Evolutionary conservation across 441 rosid genomes (phyloP), one percentile per base, ranked within the genome.

Genomic region (Bocquillonia castaneifolia): DNA sequence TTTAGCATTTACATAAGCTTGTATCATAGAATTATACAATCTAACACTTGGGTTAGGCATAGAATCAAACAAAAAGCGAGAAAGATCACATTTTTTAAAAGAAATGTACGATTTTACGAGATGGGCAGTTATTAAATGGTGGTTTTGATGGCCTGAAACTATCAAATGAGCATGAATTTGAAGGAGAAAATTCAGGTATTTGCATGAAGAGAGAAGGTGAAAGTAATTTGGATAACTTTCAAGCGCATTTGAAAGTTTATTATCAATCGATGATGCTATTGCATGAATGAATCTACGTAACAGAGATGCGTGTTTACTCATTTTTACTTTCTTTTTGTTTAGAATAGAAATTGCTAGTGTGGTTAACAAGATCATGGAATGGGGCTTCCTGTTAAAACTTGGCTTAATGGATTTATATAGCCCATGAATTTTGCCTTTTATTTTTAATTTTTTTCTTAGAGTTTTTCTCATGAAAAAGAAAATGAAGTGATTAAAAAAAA

Each of bases 131-230:
- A 83, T 81, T 18, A 78, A 64, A 72, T 85, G 82, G 78, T 85
- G 78, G 52, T 89, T 88, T 70, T 84, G 82, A 47, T 73, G 68
- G 7, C 94, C 90, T 6, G 81, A 75, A 66, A 82, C 73, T 26
- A 82, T 64, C 40, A 89, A 79, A 67, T 66, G 83, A 32, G 82
- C 82, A 29, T 89, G 97, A 63, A 74, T 79, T 59, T 91, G 94
- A 69, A 76, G 84, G 64, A 89, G 85, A 22, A 78, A 82, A 63
- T 70, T 72, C 50, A 83, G 76, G 37, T 80, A 78, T 37, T 74
- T 79, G 83, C 84, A 83, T 51, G 76, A 76, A 57, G 81, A 66
- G 57, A 84, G 82, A 36, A 72, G 50, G 63, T 44, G 74, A 72
- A 78, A 50, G 71, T 62, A 70, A 3, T 14, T 12, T 9, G 48